Conservation (phyloP, 768 basidiomycete genomes). For the Leccinellum rugosiceps region DNA sequence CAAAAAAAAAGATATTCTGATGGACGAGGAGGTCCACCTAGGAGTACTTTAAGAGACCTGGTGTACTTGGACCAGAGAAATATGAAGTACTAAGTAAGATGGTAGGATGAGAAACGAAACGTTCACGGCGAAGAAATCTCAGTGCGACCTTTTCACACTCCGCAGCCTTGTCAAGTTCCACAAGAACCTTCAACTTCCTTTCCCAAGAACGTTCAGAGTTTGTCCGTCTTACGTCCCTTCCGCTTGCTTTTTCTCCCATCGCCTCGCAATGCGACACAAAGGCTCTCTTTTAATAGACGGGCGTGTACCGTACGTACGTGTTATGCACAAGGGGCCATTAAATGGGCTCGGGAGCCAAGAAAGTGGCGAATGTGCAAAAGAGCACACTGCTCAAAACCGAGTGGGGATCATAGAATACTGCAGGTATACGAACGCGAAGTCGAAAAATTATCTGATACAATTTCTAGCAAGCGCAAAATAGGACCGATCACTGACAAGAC, state of each 20-base stretch:
- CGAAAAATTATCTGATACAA: conserved; percentile 21
- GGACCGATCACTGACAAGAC: conserved; percentile 4
- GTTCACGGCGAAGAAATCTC: conserved; percentile 20
- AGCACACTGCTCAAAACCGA: conserved; percentile 16
- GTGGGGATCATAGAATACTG: conserved; percentile 26
- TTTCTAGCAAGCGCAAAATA: conserved; percentile 21
- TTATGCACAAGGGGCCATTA: conserved; percentile 18
- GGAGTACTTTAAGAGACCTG: conserved; percentile 33
- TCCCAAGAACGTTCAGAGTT: conserved; percentile 21
- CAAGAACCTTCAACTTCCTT: conserved; percentile 12
- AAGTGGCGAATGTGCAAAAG: conserved; percentile 11
- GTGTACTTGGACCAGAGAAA: conserved; percentile 35
- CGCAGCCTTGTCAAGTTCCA: conserved; percentile 14
- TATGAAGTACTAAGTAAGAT: conserved; percentile 38
- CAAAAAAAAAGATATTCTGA: conserved; percentile 26
- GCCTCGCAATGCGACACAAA: neutral
- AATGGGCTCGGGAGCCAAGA: conserved; percentile 6
- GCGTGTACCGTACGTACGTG: conserved; percentile 10
- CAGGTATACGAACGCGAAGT: conserved; percentile 22
- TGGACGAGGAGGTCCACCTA: conserved; percentile 29
- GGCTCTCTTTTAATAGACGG: conserved; percentile 12
- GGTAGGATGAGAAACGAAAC: conserved; percentile 33
- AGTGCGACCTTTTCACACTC: conserved; percentile 33
- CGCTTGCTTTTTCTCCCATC: neutral
- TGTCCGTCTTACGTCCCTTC: neutral